Conservation (phyloP, 139 green algal species). For the Chlorella vulgaris region DNA sequence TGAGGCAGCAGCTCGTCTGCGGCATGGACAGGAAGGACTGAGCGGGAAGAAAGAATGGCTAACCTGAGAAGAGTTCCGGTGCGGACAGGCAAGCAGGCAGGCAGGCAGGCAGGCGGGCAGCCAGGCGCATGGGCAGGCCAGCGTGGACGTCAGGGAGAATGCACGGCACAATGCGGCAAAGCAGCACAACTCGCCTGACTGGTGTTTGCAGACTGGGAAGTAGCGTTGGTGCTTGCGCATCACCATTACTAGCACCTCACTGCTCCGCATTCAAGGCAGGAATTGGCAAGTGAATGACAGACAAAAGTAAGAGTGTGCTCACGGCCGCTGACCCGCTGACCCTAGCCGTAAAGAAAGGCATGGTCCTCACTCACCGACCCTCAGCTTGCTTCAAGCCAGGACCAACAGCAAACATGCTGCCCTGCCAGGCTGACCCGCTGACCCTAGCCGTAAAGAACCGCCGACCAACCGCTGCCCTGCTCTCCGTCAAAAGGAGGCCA, state of each 20-base stretch:
- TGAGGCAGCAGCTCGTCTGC: constrained; percentile 73
- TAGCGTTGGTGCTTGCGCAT: constrained; percentile 99
- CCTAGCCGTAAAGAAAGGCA: too few relatives aligned
- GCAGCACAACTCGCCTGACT: background rate
- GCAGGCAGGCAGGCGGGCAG: too few relatives aligned
- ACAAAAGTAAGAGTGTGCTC: background rate
- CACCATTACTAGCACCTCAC: constrained; percentile 96
- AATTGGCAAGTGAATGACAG: too few relatives aligned
- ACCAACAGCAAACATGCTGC: background rate
- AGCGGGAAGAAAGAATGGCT: too few relatives aligned
- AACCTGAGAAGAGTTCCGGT: too few relatives aligned
- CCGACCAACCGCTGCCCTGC: too few relatives aligned
- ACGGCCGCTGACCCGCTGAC: background rate
- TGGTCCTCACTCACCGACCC: too few relatives aligned
- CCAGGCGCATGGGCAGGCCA: background rate
- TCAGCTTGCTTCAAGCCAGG: too few relatives aligned
- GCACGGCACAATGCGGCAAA: background rate
- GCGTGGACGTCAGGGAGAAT: too few relatives aligned
- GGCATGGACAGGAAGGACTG: background rate
- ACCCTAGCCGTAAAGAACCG: too few relatives aligned
- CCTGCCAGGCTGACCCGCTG: too few relatives aligned
- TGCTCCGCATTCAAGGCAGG: constrained; percentile 26
- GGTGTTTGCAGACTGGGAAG: constrained; percentile 87
- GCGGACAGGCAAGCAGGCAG: background rate
- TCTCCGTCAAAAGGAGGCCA: too few relatives aligned